Evolutionary conservation across 768 basidiomycete species (phyloP).

Genomic region (Panaeolus papilionaceus): DNA sequence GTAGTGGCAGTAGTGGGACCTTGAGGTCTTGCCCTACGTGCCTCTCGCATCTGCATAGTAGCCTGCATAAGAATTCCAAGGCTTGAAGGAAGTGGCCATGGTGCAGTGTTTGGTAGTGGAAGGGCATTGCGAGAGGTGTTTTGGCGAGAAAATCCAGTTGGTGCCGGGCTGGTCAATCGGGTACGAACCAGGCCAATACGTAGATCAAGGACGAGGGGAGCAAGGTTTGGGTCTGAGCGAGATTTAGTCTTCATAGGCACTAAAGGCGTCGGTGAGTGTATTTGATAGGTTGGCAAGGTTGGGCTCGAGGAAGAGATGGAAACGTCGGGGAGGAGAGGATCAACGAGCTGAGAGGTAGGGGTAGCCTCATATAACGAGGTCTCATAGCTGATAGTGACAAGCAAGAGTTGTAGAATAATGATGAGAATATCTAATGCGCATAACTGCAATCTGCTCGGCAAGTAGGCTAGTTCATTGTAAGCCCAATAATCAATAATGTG

Average conservation of each 20-base stretch:
- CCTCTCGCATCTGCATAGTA: slow-evolving; percentile 48
- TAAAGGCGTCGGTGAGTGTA: slow-evolving; percentile 17
- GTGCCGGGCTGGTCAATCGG: slow-evolving; percentile 61
- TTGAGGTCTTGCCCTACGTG: slow-evolving; percentile 24
- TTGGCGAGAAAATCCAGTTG: slow-evolving; percentile 33
- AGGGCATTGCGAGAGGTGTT: slow-evolving; percentile 39
- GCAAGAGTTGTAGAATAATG: slow-evolving; percentile 66
- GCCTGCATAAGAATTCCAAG: slow-evolving; percentile 60
- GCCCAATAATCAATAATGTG: neutral
- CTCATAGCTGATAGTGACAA: slow-evolving; percentile 75
- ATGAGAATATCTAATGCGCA: slow-evolving; percentile 73
- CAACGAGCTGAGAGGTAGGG: slow-evolving; percentile 44
- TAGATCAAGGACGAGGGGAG: slow-evolving; percentile 67
- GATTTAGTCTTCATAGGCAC: neutral
- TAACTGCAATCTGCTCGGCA: slow-evolving; percentile 71
- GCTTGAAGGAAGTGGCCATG: slow-evolving; percentile 54
- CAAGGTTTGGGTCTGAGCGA: slow-evolving; percentile 20
- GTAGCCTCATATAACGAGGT: slow-evolving; percentile 48
- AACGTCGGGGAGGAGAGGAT: slow-evolving; percentile 40
- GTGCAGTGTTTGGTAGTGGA: slow-evolving; percentile 67
- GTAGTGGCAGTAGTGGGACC: slow-evolving; percentile 27
- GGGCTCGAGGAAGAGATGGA: slow-evolving; percentile 27
- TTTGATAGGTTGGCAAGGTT: slow-evolving; percentile 26
- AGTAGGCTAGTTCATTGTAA: slow-evolving; percentile 44
- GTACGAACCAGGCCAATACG: slow-evolving; percentile 57